Evolutionary conservation across 2,329 filamentous ascomycete genomes (phyloP), one percentile per base, ranked within the genome.

Genomic region (Diaporthe australafricana): DNA sequence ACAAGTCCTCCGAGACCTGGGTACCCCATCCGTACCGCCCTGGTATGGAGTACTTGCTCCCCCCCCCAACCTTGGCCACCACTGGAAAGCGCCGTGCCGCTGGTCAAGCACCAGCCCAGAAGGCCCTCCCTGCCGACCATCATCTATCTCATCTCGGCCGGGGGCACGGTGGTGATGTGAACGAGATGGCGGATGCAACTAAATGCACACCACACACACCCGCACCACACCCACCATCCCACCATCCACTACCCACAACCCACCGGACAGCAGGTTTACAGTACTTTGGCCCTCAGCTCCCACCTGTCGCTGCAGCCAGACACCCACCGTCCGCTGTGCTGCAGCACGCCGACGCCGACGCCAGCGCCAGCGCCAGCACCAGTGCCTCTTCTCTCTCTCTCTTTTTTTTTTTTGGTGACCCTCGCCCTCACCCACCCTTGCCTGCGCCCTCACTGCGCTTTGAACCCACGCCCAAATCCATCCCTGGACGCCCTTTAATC

Each of bases 401-500:
- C n/a, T n/a, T 40, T 40, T 11, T 40, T 40, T 40, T 40, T 40
- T 40, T 40, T 35, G 5, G 5, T 35, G 32, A 12, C 14, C 42
- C 40, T 35, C 22, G 27, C 45, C 42, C 12, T 60, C 66, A 25
- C 7, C 25, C 42, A 69, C 66, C 66, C 66, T 69, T 69, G 66
- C 66, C 42, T 60, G 53, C 66, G 66, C 66, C 53, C 53, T 69
- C 66, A 48, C 53, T 50, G 45, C 66, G 66, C 66, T 60, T 60
- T 69, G 66, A 69, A 69, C 66, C 42, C 60, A 48, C 60, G 60
- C 60, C 42, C 66, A 57, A n/a, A 30, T 50, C n/a, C 53, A 69
- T 69, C 66, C 66, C 66, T 69, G 45, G 66, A 69, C 53, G 66
- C 66, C 66, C 66, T 69, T 68, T 50, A 60, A 60, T 69, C 53